Base-by-base conservation (phyloP, 805 yeast species). In the Saccharomycopsis amapae region DNA sequence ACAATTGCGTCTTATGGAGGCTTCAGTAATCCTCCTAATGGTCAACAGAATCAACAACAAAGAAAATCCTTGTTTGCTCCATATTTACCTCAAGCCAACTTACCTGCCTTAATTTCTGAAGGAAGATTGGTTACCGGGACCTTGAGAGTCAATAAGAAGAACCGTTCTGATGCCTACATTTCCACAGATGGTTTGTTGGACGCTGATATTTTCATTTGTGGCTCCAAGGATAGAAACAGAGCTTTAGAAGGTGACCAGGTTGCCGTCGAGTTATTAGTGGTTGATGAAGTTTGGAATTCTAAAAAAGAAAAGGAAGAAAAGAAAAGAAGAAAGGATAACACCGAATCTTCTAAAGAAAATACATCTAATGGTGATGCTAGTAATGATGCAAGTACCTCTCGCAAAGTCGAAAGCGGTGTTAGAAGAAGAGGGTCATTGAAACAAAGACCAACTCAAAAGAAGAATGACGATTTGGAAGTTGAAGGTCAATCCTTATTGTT, bases 111-210 rank as follows among this genome's bases (percentile, higher is more conserved):
- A 49, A 81, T 93, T 38, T 76, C 78, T 52, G 96, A 90, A 53
- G 97, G 97, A 18, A 77, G 88, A 53, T 71, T 93, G 44, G 97
- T 93, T 5, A 81, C 95, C 2, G 98, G 98, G 56, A 83, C 82
- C 23, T 69, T 93, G 56, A 76, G 98, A 54, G 98, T 93, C 37
- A 93, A 93, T 67, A 89, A 88, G 64, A 93, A 93, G 64, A 93
- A 93, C 62, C 75, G 98, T 57, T 87, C 96, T 1, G 97, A 93
- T 65, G 98, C 98, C 0, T 93, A 94, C 65, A 97, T 93, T n/a
- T 79, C 96, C 5, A 90, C 97, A 1, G 97, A 89, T 62, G 96
- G 96, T 1, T 74, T 89, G 26, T 73, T 93, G 52, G 98, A 93
- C 64, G 95, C 98, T 0, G 98, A 93, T 63, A 87, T 93, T 51